These are phyloP conservation scores for Luvunga scandens DNA, from an alignment of 345 rosid genomes.

Conservation along the genomic window DNA sequence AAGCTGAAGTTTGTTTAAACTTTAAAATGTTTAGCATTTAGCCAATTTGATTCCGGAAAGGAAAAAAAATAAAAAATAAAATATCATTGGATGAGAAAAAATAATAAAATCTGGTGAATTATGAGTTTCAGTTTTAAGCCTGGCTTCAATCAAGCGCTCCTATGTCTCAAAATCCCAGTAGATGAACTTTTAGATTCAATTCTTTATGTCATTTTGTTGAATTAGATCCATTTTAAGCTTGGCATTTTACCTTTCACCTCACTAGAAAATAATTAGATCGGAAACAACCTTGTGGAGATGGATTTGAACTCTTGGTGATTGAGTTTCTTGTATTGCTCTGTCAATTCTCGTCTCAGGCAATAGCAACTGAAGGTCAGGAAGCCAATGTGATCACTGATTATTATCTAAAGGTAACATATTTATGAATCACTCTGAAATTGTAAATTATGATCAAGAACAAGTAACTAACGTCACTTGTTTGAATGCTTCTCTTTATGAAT, in stretches of 20 bases:
- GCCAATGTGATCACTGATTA: constrained; percentile 55
- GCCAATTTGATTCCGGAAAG: no score
- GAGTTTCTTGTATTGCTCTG: neutral
- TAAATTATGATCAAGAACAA: neutral
- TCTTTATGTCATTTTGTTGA: neutral
- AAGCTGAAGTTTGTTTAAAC: neutral
- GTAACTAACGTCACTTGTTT: neutral
- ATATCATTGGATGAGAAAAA: neutral
- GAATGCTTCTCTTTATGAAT: neutral
- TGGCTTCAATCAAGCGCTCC: neutral
- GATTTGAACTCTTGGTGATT: neutral
- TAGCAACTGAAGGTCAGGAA: constrained; percentile 46
- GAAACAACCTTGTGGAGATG: neutral
- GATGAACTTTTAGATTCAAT: neutral
- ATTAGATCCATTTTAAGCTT: neutral
- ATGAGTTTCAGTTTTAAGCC: neutral
- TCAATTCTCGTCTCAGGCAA: constrained; percentile 36
- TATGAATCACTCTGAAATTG: neutral
- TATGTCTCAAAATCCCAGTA: neutral
- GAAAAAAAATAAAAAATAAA: neutral
- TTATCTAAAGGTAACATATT: constrained; percentile 42
- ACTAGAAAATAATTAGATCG: neutral
- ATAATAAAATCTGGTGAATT: neutral
- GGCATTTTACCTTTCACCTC: neutral
- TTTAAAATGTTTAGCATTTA: neutral